Conservation (phyloP, 225 moss, liverwort and hornwort species). For the Pseudisothecium myosuroides region DNA sequence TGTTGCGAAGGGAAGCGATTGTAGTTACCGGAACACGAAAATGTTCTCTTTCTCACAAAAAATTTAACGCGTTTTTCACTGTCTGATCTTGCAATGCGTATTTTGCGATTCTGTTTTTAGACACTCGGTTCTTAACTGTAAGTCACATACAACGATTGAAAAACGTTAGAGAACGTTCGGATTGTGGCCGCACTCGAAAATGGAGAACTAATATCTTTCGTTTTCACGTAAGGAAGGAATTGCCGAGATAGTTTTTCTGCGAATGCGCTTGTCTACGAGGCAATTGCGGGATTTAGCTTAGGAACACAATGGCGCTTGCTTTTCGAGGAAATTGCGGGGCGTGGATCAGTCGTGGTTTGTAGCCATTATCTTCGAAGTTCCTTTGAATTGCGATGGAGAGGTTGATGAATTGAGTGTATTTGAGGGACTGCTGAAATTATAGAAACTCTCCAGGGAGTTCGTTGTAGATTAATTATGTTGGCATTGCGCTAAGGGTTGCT, state of each 20-base stretch:
- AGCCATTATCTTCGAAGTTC: not conserved
- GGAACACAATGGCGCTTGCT: not conserved
- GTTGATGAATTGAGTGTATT: not conserved
- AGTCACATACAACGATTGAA: not conserved
- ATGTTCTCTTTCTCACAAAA: no score
- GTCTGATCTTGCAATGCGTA: not conserved
- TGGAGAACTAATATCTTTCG: not conserved
- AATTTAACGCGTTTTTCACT: not conserved
- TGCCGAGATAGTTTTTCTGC: not conserved
- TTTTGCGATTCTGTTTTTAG: no score
- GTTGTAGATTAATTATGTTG: not conserved
- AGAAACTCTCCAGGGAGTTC: not conserved
- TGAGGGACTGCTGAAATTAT: not conserved
- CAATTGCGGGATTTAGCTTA: not conserved
- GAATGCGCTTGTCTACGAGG: not conserved
- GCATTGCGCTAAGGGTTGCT: not conserved
- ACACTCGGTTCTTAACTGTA: not conserved
- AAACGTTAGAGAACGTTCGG: no score
- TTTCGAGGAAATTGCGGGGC: not conserved
- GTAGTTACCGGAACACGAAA: not conserved
- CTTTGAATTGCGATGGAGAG: not conserved
- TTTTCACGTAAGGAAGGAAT: not conserved
- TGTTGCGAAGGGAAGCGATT: not conserved
- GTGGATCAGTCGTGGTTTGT: not conserved
- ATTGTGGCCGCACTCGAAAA: not conserved